Conservation (phyloP, 331 rosid genomes). For the Rosa hybrid region DNA sequence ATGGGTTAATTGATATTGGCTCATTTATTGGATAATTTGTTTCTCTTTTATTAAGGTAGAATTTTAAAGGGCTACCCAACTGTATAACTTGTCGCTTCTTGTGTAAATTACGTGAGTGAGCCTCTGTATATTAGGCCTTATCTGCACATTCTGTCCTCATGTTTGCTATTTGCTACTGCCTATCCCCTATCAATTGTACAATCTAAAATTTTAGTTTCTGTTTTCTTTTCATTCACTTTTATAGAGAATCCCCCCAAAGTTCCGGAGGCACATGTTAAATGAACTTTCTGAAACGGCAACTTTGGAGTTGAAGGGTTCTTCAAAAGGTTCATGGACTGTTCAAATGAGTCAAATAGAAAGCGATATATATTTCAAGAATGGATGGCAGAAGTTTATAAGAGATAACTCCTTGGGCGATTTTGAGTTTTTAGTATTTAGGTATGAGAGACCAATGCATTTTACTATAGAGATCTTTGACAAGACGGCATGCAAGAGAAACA, state of each 20-base stretch:
- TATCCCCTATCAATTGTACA: neutral
- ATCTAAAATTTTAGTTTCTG: neutral
- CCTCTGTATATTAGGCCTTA: neutral
- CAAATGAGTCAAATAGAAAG: constrained; percentile 9
- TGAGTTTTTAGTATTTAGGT: constrained; percentile 28
- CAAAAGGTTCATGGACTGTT: constrained; percentile 26
- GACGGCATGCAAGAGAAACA: constrained; percentile 24
- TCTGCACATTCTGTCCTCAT: neutral
- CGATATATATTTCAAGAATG: constrained; percentile 17
- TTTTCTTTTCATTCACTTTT: neutral
- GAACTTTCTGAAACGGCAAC: constrained; percentile 1
- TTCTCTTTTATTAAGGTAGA: neutral
- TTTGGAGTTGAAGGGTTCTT: constrained; percentile 21
- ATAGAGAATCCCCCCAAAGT: constrained; percentile 24
- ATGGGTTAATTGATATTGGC: neutral
- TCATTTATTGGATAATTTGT: neutral
- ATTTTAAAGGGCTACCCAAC: neutral
- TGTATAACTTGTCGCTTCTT: neutral
- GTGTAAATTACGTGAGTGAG: neutral
- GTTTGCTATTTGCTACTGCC: neutral
- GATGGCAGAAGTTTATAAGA: constrained; percentile 35
- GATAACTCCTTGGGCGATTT: constrained; percentile 24
- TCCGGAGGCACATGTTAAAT: constrained; percentile 18
- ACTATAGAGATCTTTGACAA: constrained; percentile 29
- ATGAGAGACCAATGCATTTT: constrained; percentile 28